Conservation (phyloP, 768 basidiomycete species). For the Agaricus sinodeliciosus region DNA sequence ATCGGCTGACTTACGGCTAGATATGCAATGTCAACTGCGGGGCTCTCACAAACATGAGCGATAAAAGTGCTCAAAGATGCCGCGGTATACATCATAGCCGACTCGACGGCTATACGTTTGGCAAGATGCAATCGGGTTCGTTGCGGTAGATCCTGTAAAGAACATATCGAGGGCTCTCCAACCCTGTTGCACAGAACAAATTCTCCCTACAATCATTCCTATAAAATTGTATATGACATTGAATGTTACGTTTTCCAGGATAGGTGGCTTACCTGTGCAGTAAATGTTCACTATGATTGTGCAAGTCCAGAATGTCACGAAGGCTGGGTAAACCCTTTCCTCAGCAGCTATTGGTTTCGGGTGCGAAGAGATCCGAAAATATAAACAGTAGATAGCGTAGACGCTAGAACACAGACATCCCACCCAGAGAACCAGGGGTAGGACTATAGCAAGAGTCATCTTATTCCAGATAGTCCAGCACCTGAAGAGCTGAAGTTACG, state of each 20-base stretch:
- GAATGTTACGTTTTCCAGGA: no score
- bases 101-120: constrained; percentile 14
- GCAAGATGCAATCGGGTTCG: constrained; percentile 3
- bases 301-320: constrained; percentile 13
- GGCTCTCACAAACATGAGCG: constrained; percentile 9
- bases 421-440: constrained; percentile 15
- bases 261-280: constrained; percentile 13
- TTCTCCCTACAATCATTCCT: constrained; percentile 13
- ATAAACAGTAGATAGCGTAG: background rate
- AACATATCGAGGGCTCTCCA: constrained; percentile 2
- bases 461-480: constrained; percentile 16
- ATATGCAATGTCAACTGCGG: constrained; percentile 11
- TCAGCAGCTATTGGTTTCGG: background rate
- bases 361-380: background rate
- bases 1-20: constrained; percentile 10
- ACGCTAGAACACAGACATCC: constrained; percentile 8
- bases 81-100: constrained; percentile 14
- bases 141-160: constrained; percentile 1
- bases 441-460: constrained; percentile 3
- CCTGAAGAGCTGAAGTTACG: constrained; percentile 11
- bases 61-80: constrained; percentile 12
- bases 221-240: background rate
- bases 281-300: constrained; percentile 15
- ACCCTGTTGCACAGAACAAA: constrained; percentile 8
- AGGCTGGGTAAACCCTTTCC: background rate